Percentiles rank a stretch among this genome's conserved stretches.
These are phyloP conservation scores for Sutorius eximius DNA, from an alignment of 1,284 basidiomycete genomes.

Conservation along the genomic window DNA sequence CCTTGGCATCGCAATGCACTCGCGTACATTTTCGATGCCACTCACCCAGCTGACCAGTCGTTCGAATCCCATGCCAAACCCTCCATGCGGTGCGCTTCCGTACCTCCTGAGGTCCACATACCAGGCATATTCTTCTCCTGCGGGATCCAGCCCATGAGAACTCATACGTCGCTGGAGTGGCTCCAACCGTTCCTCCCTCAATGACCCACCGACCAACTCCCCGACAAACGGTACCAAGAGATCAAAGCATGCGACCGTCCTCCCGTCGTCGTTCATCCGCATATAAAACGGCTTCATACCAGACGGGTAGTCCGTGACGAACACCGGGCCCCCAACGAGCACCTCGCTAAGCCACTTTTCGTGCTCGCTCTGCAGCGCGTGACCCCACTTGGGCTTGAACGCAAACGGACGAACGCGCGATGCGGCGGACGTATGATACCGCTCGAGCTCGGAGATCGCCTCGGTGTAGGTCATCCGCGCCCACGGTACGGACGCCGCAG, in stretches of 20 bases:
- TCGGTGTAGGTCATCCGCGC: slow-evolving; percentile 79
- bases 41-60: slow-evolving; percentile 82
- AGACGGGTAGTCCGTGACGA: slow-evolving; percentile 89
- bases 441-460: slow-evolving; percentile 64
- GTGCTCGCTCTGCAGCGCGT: slow-evolving; percentile 82
- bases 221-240: slow-evolving; percentile 86
- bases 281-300: slow-evolving; percentile 95
- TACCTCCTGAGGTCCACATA: slow-evolving; percentile 79
- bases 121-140: slow-evolving; percentile 69
- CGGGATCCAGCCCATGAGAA: slow-evolving; percentile 45
- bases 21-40: slow-evolving; percentile 82
- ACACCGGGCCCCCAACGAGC: slow-evolving; percentile 74
- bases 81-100: slow-evolving; percentile 87
- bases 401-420: slow-evolving; percentile 43
- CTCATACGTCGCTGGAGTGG: slow-evolving; percentile 56
- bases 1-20: slow-evolving; percentile 87
- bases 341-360: slow-evolving; percentile 85
- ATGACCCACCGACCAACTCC: slow-evolving; percentile 89
- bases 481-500: slow-evolving; percentile 51
- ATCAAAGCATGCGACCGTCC: slow-evolving; percentile 92
- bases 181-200: slow-evolving; percentile 82
- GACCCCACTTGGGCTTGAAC: slow-evolving; percentile 69
- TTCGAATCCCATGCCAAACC: slow-evolving; percentile 93
- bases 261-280: slow-evolving; percentile 55
- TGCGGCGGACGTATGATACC: slow-evolving; percentile 33